These are phyloP conservation scores for Porogramme epimiltina DNA, from an alignment of 1,284 basidiomycete species.

Conservation along the genomic window DNA sequence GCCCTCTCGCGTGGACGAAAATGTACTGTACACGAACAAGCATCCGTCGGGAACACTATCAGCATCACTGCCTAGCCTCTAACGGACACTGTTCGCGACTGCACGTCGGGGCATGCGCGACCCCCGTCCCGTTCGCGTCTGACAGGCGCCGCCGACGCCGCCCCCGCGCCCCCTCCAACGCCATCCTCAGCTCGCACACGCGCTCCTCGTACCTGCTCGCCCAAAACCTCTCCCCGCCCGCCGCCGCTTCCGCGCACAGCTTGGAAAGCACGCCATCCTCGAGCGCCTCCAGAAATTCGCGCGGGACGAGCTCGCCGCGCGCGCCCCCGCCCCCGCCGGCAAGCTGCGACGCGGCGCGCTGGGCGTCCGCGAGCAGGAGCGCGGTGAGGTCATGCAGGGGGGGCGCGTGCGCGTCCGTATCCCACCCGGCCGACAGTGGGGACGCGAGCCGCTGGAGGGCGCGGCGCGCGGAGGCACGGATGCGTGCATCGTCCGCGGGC, in stretches of 20 bases:
- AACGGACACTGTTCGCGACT: too few species aligned
- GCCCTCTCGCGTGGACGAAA: too few species aligned
- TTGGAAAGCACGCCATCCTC: not conserved
- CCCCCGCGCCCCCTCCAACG: too few species aligned
- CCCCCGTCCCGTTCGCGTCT: too few species aligned
- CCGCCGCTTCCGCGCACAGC: not conserved
- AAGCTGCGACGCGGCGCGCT: not conserved
- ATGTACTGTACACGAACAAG: too few species aligned
- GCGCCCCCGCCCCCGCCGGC: not conserved
- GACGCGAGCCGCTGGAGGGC: not conserved
- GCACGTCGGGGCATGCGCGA: too few species aligned
- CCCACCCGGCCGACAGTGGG: not conserved
- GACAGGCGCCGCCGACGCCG: too few species aligned
- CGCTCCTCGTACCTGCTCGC: not conserved
- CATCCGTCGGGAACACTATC: too few species aligned
- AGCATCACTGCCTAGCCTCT: too few species aligned
- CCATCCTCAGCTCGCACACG: not conserved
- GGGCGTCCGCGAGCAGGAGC: not conserved
- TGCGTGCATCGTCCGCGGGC: not conserved
- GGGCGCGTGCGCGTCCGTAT: not conserved
- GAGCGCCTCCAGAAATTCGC: not conserved
- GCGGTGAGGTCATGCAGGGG: not conserved
- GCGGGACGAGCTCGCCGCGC: not conserved
- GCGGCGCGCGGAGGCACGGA: not conserved
- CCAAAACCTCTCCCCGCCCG: not conserved